These are phyloP conservation scores for Ramalina intermedia DNA, from an alignment of 495 filamentous ascomycete genomes.

Conservation along the genomic window DNA sequence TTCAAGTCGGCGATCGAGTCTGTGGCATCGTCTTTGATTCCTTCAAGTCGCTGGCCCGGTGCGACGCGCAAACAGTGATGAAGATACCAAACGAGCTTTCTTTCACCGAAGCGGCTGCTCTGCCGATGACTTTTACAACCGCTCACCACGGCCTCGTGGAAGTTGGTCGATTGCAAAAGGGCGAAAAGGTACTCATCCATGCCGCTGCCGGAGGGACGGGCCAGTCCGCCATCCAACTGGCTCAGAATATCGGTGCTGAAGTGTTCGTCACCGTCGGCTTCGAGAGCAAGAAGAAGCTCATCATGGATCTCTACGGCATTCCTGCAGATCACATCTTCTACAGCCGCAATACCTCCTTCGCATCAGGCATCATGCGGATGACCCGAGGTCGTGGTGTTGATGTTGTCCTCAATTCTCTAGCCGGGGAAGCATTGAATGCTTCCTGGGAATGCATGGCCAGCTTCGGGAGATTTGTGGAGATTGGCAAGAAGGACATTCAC, in stretches of 20 bases:
- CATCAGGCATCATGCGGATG: conserved; percentile 23
- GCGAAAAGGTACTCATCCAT: conserved; percentile 20
- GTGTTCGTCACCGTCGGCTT: conserved; percentile 45
- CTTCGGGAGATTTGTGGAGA: conserved; percentile 22
- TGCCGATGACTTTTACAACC: conserved; percentile 19
- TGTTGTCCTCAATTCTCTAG: conserved; percentile 35
- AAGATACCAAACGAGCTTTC: conserved; percentile 16
- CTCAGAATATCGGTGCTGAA: conserved; percentile 36
- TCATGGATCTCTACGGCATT: conserved; percentile 25
- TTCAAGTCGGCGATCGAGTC: conserved; percentile 7
- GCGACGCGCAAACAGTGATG: not conserved
- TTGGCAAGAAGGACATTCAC: conserved; percentile 36
- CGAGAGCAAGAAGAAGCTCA: conserved; percentile 21
- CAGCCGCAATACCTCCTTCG: conserved; percentile 27
- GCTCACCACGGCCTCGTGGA: conserved; percentile 22
- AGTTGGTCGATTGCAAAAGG: conserved; percentile 13
- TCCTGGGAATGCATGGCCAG: conserved; percentile 30
- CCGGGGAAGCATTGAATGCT: conserved; percentile 24
- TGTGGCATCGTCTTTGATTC: not conserved
- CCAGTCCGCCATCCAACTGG: conserved; percentile 39
- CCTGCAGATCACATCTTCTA: conserved; percentile 32
- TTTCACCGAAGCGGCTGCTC: conserved; percentile 15
- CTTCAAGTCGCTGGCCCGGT: not conserved
- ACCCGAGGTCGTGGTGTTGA: conserved; percentile 40
- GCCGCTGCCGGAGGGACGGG: conserved; percentile 24